A percentile compares a stretch with the other conserved stretches of the same genome.
Conservation (phyloP, 1,284 basidiomycete genomes). For the Rhodotorula sp. region DNA sequence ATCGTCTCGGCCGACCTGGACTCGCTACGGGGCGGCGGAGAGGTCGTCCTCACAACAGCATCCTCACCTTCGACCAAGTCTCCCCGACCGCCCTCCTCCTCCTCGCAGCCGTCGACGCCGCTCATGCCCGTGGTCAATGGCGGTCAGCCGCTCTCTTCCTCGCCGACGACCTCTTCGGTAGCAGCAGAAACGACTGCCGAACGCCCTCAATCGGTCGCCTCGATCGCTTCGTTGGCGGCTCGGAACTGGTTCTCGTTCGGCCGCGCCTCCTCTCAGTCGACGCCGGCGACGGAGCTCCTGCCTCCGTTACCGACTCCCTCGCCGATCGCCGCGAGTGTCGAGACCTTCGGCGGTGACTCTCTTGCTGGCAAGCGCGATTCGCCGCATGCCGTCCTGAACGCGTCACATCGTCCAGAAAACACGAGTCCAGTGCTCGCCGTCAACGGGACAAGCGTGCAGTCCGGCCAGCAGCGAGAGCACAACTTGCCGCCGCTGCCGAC, state of each 20-base stretch:
- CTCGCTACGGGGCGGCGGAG: not conserved
- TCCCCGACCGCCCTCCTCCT: conserved; percentile 21
- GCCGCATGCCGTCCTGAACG: no score
- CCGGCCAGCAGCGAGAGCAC: no score
- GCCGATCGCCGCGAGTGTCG: no score
- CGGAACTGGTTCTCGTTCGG: conserved; percentile 34
- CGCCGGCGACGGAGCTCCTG: not conserved
- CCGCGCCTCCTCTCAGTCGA: not conserved
- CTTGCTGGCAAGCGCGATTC: no score
- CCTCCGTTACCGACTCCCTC: no score
- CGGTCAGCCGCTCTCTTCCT: not conserved
- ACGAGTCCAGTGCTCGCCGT: no score
- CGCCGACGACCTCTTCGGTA: not conserved
- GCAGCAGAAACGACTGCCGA: not conserved
- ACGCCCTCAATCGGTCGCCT: conserved; percentile 4
- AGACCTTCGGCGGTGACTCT: no score
- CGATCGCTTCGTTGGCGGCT: not conserved
- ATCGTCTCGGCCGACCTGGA: not conserved
- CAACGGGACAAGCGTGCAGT: no score
- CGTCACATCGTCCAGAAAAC: no score
- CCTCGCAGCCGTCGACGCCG: conserved; percentile 2
- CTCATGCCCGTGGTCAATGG: not conserved
- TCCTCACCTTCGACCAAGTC: not conserved
- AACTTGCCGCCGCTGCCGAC: not conserved
- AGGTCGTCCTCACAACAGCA: no score